Conservation (phyloP, 2,329 filamentous ascomycete species). For the Microsporum ferrugineum region DNA sequence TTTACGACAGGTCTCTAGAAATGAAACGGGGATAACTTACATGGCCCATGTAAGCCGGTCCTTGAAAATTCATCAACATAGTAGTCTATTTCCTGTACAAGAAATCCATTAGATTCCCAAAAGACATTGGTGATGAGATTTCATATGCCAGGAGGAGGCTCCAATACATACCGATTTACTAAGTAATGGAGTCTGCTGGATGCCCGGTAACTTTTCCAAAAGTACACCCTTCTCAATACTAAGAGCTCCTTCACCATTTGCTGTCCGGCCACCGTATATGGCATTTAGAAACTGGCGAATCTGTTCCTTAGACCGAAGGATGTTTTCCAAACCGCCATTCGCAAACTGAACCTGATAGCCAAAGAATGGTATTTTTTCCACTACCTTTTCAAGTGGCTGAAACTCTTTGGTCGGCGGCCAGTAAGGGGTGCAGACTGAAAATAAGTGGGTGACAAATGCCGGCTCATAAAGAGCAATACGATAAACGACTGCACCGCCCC, state of each 20-base stretch:
- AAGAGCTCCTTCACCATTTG: conserved; percentile 48
- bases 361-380: conserved; percentile 55
- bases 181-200: conserved; percentile 50
- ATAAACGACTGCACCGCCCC: conserved; percentile 69
- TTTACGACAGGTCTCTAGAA: not conserved
- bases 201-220: conserved; percentile 49
- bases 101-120: not conserved
- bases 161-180: conserved; percentile 42
- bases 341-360: conserved; percentile 74
- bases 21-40: conserved; percentile 28
- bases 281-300: conserved; percentile 60
- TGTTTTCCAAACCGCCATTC: conserved; percentile 53
- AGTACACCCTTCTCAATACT: conserved; percentile 50
- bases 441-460: conserved; percentile 59
- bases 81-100: conserved; percentile 53
- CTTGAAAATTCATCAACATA: conserved; percentile 63
- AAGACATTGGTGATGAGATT: not conserved
- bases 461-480: conserved; percentile 64
- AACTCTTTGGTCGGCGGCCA: conserved; percentile 43
- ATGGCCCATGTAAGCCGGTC: conserved; percentile 63
- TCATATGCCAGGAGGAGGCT: too few species aligned
- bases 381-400: conserved; percentile 48
- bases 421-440: conserved; percentile 73
- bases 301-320: conserved; percentile 46
- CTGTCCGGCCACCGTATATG: conserved; percentile 56